Evolutionary conservation across 257 asterid genomes (phyloP), one percentile per base, ranked within the genome.

Genomic region (Echium plantagineum): DNA sequence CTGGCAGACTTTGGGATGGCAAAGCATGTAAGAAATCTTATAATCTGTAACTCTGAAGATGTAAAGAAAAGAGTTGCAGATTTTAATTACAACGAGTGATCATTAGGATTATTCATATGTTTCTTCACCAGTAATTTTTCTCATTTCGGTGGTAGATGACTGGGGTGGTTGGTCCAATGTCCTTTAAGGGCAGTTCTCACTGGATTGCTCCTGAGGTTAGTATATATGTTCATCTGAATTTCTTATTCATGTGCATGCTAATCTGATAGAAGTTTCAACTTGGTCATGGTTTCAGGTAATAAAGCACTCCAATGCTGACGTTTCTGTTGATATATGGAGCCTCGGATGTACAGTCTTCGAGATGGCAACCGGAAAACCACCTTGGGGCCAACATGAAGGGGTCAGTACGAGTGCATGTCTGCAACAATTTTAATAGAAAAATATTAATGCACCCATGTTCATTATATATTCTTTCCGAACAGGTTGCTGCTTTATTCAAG

Each of bases 1-100:
- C 69, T 83, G 76, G 93, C 87, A 38, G 87, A 86, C 69, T 81
- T 81, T 61, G 95, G 95, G 72, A 81, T 86, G 83, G 87, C 89
- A 57, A 83, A 83, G 66, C 86, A 83, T 72, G 87, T 83, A 80
- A 58, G 74, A 49, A n/a, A 53, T 49, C 15, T 38, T 38, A 7
- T 9, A 15, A 7, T 8, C 9, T 38, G 2, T 38, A 38, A 38
- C 48, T 7, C 15, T 15, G 15, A 38, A 38, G 3, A 7, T 38
- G 48, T 2, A 46, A 48, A 56, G 47, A 66, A 63, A 18, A 63
- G n/a, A n/a, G n/a, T 12, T 58, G 26, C 51, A 13, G 22, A 26
- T 15, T 55, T 54, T 38, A 38, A 1, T 38, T 15, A 9, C 8
- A 38, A 9, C 9, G 48, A 10, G 8, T 38, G 9, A 10, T 15